phyloP scores from a whole-genome alignment of 2,329 filamentous ascomycete species.

The Incumbomyces delicatus region DNA sequence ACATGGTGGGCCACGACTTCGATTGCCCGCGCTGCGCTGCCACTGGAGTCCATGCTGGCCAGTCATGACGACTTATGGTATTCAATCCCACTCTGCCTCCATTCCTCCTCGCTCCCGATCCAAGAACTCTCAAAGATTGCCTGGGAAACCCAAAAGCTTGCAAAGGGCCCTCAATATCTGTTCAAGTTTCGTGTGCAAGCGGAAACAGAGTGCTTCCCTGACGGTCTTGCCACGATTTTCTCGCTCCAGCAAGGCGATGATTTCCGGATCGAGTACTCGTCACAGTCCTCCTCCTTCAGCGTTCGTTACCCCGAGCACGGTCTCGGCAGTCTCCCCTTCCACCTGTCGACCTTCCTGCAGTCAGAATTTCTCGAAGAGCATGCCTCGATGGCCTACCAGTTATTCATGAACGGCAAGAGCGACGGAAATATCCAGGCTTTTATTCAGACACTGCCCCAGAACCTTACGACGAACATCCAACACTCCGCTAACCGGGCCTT shows the following conservation, averaged over 20 bases:
- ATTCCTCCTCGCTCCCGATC: not conserved
- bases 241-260: constrained; percentile 60
- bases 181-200: constrained; percentile 4
- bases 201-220: constrained; percentile 42
- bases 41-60: constrained; percentile 76
- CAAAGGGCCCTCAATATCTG: not conserved
- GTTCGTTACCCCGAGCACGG: constrained; percentile 1
- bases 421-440: constrained; percentile 24
- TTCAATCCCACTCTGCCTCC: constrained; percentile 5
- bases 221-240: constrained; percentile 57
- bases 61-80: constrained; percentile 42
- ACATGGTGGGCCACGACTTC: constrained; percentile 95
- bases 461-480: constrained; percentile 49
- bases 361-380: constrained; percentile 60
- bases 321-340: not conserved
- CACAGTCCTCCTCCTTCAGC: not conserved
- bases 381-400: constrained; percentile 68
- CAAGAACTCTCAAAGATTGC: not conserved
- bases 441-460: constrained; percentile 31
- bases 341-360: not conserved
- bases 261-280: not conserved
- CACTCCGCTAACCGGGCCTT: constrained; percentile 71
- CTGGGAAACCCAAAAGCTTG: not conserved
- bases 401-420: constrained; percentile 37
- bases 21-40: constrained; percentile 77